Evolutionary conservation across 768 basidiomycete species (phyloP).

Genomic region (Basidioascus undulatus): DNA sequence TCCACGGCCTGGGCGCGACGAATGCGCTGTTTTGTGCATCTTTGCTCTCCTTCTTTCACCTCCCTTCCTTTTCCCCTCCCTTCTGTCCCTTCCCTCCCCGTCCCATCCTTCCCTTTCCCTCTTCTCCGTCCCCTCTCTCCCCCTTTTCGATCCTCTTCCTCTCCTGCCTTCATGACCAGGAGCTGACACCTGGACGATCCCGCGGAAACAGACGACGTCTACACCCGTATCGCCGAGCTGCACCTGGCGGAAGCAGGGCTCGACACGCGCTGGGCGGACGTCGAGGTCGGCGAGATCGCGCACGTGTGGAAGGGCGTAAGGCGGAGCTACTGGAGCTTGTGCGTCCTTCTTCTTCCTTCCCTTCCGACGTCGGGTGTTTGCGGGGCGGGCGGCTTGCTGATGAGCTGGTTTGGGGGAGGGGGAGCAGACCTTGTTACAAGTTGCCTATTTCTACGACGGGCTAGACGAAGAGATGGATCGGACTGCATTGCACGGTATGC

Average conservation of each 20-base stretch:
- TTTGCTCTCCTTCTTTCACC: not conserved
- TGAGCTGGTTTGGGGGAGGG: not conserved
- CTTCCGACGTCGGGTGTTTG: no score
- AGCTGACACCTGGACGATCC: conserved; percentile 44
- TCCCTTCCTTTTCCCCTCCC: not conserved
- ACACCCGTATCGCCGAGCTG: conserved; percentile 56
- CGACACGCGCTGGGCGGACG: conserved; percentile 56
- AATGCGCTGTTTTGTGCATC: conserved; percentile 36
- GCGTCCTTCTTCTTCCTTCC: conserved; percentile 12
- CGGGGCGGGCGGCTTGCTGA: not conserved
- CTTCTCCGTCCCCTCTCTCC: not conserved
- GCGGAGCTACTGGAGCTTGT: conserved; percentile 98
- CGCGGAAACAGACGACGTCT: conserved; percentile 93
- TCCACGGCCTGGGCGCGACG: conserved; percentile 89
- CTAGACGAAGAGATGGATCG: not conserved
- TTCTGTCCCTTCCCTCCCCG: no score
- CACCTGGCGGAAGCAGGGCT: conserved; percentile 64
- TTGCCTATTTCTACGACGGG: not conserved
- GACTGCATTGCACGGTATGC: not conserved
- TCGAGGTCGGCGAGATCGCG: conserved; percentile 44
- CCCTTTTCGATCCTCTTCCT: not conserved
- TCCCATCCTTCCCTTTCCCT: not conserved
- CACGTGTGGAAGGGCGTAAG: no score
- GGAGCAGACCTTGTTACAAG: not conserved
- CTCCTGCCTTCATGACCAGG: not conserved